These are phyloP conservation scores for Claviceps sp. DNA, from an alignment of 2,329 filamentous ascomycete genomes.

Conservation along the genomic window DNA sequence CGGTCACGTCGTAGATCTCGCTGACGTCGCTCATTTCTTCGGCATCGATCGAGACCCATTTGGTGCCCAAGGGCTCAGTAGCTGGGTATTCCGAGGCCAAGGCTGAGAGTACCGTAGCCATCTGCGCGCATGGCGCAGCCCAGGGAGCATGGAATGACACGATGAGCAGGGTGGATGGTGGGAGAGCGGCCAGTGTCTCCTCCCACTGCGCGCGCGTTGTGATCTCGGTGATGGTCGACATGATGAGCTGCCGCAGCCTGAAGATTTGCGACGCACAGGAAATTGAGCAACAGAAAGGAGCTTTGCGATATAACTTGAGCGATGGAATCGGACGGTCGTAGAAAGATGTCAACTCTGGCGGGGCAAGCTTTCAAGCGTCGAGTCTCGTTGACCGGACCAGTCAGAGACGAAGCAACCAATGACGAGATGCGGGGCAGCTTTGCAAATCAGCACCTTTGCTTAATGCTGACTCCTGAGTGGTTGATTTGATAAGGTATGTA, in stretches of 20 bases:
- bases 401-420: too few species aligned
- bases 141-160: slow-evolving; percentile 94
- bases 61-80: slow-evolving; percentile 50
- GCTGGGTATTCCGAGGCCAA: slow-evolving; percentile 77
- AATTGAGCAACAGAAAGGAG: too few species aligned
- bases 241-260: slow-evolving; percentile 21
- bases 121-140: slow-evolving; percentile 92
- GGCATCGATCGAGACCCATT: slow-evolving; percentile 84
- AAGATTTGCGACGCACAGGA: neutral
- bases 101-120: slow-evolving; percentile 72
- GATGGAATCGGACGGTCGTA: slow-evolving; percentile 2
- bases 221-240: slow-evolving; percentile 71
- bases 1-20: slow-evolving; percentile 85
- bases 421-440: neutral
- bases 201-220: slow-evolving; percentile 61
- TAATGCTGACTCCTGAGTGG: too few species aligned
- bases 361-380: slow-evolving; percentile 6
- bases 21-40: slow-evolving; percentile 88
- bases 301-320: neutral
- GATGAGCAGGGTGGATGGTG: slow-evolving; percentile 59
- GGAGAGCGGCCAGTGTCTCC: slow-evolving; percentile 49
- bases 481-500: too few species aligned
- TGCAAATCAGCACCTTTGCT: neutral
- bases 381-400: neutral
- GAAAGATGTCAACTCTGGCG: slow-evolving; percentile 7